phyloP scores from a whole-genome alignment of 371 early-diverging fungal species.

The Mucor sp. region DNA sequence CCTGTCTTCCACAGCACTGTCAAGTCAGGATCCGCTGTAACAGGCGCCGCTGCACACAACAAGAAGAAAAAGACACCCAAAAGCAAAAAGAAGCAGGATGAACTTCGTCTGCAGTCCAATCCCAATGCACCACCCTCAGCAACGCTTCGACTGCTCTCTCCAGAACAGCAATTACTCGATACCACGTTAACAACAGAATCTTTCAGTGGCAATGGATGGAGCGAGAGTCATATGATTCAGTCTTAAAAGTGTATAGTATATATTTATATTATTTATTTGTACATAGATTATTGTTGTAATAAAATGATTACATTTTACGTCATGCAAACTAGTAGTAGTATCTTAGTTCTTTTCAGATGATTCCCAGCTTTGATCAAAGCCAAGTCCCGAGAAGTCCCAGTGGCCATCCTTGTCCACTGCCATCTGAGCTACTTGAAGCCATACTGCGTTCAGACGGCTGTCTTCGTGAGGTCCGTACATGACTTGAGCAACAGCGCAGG shows the following conservation, averaged over 20 bases:
- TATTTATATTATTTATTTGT: neutral
- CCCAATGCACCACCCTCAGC: neutral
- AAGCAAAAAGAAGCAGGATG: constrained; percentile 1
- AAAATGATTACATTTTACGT: neutral
- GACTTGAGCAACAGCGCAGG: constrained; percentile 46
- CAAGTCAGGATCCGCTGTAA: constrained; percentile 2
- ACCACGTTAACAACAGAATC: constrained; percentile 17
- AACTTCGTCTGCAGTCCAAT: constrained; percentile 11
- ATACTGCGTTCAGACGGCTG: constrained; percentile 11
- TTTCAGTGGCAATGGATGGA: constrained; percentile 28
- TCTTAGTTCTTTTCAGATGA: neutral
- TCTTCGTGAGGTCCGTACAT: constrained; percentile 35
- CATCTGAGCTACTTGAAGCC: constrained; percentile 45
- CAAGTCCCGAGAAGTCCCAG: constrained; percentile 47
- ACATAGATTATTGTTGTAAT: neutral
- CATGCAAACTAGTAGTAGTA: neutral
- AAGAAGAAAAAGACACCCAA: constrained; percentile 5
- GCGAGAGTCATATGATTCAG: constrained; percentile 28
- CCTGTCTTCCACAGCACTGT: constrained; percentile 18
- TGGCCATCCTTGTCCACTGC: constrained; percentile 34
- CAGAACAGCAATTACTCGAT: constrained; percentile 18
- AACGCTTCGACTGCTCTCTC: neutral
- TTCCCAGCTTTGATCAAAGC: constrained; percentile 41
- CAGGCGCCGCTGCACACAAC: neutral
- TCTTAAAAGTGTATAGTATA: no score